Percentiles rank a stretch among this genome's conserved stretches.
Conservation (phyloP, 169 alveolate species). For the Plasmodium reichenowi region DNA sequence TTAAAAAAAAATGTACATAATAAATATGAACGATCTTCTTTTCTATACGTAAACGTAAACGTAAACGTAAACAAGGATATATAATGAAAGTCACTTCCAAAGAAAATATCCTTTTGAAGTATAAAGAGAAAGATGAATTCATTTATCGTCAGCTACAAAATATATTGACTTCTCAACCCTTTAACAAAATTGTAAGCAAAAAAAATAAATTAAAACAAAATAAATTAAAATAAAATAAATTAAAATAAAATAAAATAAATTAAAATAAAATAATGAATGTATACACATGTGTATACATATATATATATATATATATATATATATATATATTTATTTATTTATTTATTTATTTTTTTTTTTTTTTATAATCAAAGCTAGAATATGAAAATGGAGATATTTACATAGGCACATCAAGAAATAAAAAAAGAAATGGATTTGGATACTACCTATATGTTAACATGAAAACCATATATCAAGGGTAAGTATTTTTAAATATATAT, state of each 20-base stretch:
- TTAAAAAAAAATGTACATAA: no score
- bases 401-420: slow-evolving; percentile 34
- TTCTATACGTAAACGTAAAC: no score
- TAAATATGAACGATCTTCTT: no score
- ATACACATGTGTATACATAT: neutral
- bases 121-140: slow-evolving; percentile 52
- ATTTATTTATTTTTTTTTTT: slow-evolving; percentile 7
- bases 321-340: neutral
- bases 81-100: slow-evolving; percentile 23
- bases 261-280: neutral
- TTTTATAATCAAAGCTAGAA: slow-evolving; percentile 32
- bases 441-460: slow-evolving; percentile 27
- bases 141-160: slow-evolving; percentile 19
- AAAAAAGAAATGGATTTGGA: slow-evolving; percentile 61
- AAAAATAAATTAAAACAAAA: neutral
- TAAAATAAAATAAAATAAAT: no score
- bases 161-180: slow-evolving; percentile 36
- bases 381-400: slow-evolving; percentile 67
- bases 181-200: slow-evolving; percentile 41
- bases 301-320: no score
- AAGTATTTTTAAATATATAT: slow-evolving; percentile 4
- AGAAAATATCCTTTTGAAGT: slow-evolving; percentile 30
- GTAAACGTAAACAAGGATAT: neutral
- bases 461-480: slow-evolving; percentile 57
- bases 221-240: neutral